Base-by-base conservation (phyloP, 306 rosid species). In the Casuarina equisetifolia region DNA sequence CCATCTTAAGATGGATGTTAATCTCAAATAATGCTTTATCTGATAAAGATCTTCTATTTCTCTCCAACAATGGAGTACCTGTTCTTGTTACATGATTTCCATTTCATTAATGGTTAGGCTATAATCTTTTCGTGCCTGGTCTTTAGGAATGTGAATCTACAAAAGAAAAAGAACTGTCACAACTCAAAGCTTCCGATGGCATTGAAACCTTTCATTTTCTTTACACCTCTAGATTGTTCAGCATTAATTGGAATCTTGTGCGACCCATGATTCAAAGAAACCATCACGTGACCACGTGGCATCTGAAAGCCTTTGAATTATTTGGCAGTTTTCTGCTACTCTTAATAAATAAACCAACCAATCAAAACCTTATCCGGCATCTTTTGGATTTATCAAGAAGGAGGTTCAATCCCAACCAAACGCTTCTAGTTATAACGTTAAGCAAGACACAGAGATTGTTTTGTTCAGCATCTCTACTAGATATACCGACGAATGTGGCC, bases 171-270 rank as follows among this genome's bases (percentile, higher is more conserved):
- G 57, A 8, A 61, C 4, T 7, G 3, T 54, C 5, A 61, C 9
- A 74, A n/a, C 48, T 46, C 35, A 49, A 16, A 62, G 51, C 73
- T 76, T 51, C 66, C 19, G 8, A 50, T 12, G 64, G 19, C 79
- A 64, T 66, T 10, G 35, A 50, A 5, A 69, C 19, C 16, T 8
- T 17, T 10, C 8, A 5, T 3, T 42, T 44, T 43, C 44, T 17
- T 16, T 44, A 3, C 15, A 17, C 1, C 44, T 43, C 8, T 66
- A 36, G 2, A 11, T 62, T 62, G 69, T 62, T 62, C 35, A 62
- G 45, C 69, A 62, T 36, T 36, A 13, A 62, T 15, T 62, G 35
- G 44, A 62, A 4, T 15, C 36, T 61, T 35, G 38, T 11, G 10
- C 36, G 43, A 13, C 6, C 69, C 1, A 5, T 62, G 42, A 13